phyloP scores from a whole-genome alignment of 495 filamentous ascomycete species.

The Patellaria atrata region DNA sequence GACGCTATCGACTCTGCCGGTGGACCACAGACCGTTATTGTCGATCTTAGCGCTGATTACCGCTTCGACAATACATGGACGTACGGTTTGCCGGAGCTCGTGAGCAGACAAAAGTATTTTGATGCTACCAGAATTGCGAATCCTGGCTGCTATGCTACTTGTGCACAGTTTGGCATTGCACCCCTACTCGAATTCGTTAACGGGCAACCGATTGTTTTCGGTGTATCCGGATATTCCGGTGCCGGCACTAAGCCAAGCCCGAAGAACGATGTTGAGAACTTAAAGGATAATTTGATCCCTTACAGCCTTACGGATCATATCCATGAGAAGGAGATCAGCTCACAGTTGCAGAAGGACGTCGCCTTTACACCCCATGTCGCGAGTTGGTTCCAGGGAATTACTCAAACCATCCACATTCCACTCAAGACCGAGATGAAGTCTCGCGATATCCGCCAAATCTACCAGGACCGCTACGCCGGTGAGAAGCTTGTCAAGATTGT shows the following conservation, averaged over 20 bases:
- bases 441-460: conserved; percentile 85
- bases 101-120: conserved; percentile 60
- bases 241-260: conserved; percentile 90
- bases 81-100: conserved; percentile 86
- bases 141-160: conserved; percentile 93
- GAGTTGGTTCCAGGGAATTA: conserved; percentile 95
- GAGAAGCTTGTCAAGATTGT: conserved; percentile 87
- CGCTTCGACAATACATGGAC: conserved; percentile 85
- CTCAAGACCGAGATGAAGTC: conserved; percentile 70
- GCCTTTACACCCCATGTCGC: conserved; percentile 93
- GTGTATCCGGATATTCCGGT: conserved; percentile 90
- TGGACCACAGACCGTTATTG: conserved; percentile 61
- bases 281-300: conserved; percentile 81
- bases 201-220: conserved; percentile 75
- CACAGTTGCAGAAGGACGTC: conserved; percentile 60
- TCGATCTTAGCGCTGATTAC: conserved; percentile 92
- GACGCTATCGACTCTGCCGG: conserved; percentile 72
- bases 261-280: conserved; percentile 85
- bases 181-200: conserved; percentile 67
- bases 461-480: conserved; percentile 89
- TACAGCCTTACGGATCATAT: conserved; percentile 93
- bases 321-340: conserved; percentile 81
- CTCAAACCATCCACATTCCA: conserved; percentile 79
- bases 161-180: conserved; percentile 82
- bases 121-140: conserved; percentile 81